Conservation (phyloP, 345 rosid genomes). For the Melaleuca alternifolia region DNA sequence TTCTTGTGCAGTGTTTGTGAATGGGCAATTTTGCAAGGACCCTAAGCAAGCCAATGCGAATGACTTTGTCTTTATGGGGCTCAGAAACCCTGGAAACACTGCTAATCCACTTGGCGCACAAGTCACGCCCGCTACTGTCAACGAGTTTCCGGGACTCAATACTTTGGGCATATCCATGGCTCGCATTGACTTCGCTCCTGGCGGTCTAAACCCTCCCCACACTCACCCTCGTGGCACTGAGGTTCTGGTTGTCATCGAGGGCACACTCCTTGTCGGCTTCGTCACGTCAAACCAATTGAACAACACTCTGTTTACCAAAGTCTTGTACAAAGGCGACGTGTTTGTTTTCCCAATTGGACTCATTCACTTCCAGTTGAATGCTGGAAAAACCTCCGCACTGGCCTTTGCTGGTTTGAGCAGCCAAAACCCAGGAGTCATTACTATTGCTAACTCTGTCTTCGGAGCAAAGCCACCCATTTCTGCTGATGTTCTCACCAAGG, state of each 20-base stretch:
- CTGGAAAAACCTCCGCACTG: conserved; percentile 21
- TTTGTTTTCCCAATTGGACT: conserved; percentile 27
- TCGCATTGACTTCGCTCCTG: conserved; percentile 10
- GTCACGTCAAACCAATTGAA: conserved; percentile 13
- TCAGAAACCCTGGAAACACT: conserved; percentile 5
- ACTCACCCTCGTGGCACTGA: conserved; percentile 30
- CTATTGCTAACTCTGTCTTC: conserved; percentile 11
- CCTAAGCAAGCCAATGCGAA: conserved; percentile 8
- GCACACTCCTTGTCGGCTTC: conserved; percentile 16
- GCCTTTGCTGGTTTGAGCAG: conserved; percentile 12
- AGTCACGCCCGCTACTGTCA: conserved; percentile 1
- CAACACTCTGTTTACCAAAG: conserved; percentile 5
- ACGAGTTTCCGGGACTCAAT: conserved; percentile 10
- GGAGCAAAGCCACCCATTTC: conserved; percentile 5
- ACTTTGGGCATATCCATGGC: conserved; percentile 14
- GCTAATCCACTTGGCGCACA: conserved; percentile 6
- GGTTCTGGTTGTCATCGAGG: conserved; percentile 20
- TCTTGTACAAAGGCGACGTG: conserved; percentile 7
- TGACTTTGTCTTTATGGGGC: conserved; percentile 12
- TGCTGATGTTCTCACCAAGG: conserved; percentile 14
- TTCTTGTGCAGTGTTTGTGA: conserved; percentile 15
- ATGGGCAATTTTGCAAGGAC: conserved; percentile 28
- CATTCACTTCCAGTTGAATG: conserved; percentile 23
- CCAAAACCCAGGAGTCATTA: conserved; percentile 15
- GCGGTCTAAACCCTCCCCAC: conserved; percentile 32